Conservation (phyloP, 2,329 filamentous ascomycete species). For the Aspergillus tanneri region DNA sequence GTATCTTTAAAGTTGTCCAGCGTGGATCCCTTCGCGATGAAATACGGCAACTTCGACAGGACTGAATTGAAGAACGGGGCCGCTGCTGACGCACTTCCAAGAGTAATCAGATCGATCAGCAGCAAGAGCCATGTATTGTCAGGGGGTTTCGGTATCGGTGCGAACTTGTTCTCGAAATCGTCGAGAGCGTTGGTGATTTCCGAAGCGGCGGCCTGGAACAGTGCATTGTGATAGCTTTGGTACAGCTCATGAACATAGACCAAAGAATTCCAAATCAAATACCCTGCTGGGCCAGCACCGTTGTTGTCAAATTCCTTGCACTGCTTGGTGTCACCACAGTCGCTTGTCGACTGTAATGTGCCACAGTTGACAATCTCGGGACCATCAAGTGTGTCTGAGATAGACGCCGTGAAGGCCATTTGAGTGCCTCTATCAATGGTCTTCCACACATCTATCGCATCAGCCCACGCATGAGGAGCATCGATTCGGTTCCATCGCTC, state of each 20-base stretch:
- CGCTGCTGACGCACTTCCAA: constrained; percentile 9
- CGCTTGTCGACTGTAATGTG: neutral
- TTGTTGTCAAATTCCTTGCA: too few species aligned
- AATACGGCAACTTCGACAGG: neutral
- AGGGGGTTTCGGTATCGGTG: neutral
- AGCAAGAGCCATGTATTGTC: constrained; percentile 10
- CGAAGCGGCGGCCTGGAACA: neutral
- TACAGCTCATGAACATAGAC: constrained; percentile 6
- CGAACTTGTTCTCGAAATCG: neutral
- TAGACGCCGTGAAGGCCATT: constrained; percentile 1
- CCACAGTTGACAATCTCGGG: neutral
- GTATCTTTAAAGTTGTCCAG: constrained; percentile 11
- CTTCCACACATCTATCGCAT: constrained; percentile 7
- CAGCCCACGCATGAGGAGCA: constrained; percentile 7
- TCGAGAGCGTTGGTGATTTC: neutral
- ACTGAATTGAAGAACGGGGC: constrained; percentile 9
- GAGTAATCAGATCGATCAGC: constrained; percentile 13
- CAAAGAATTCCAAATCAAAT: constrained; percentile 18
- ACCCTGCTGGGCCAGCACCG: constrained; percentile 19
- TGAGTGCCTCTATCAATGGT: neutral
- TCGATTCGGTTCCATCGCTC: constrained; percentile 3
- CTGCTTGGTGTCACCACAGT: neutral
- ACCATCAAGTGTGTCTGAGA: neutral
- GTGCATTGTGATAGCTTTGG: neutral
- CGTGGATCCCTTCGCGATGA: neutral